Base-by-base conservation (phyloP, 176 grass and related monocot species). In the Pontederia crassipes region DNA sequence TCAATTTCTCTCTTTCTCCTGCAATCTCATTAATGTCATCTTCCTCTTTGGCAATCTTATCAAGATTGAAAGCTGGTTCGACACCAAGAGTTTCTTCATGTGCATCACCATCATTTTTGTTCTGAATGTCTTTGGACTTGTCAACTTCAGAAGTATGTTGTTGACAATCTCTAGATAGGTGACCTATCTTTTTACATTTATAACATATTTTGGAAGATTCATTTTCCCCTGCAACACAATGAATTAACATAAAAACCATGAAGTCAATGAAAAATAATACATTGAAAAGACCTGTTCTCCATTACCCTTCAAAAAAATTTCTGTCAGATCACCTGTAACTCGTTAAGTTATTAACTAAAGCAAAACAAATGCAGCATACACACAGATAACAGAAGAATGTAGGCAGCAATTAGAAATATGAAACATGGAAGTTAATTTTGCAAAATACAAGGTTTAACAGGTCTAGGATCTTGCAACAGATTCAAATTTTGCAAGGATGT, bases 141-240 rank as follows among this genome's bases (percentile, higher is more conserved):
- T 86, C 74, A 20, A 55, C 15, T 73, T 77, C 81, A 35, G 56
- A 73, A 60, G 62, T 71, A 78, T 59, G 66, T 81, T 98, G 87
- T 62, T 66, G 82, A 81, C 93, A 98, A 82, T 98, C 93, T 17
- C 81, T 82, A 55, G 87, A 84, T 71, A 98, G 93, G 73, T 98
- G 93, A 35, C 93, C 93, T 9, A 46, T 26, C 49, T 98, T 98
- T 74, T 98, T 98, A 74, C 87, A 98, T 81, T 85, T 98, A 71
- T 88, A 98, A 77, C 93, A 89, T 72, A 88, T 78, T 81, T 98
- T 92, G 52, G 58, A 73, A 14, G 74, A 78, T 26, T 79, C 81
- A 28, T 85, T 78, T 82, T 84, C 80, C 64, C 75, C 92, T 96
- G 81, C 9, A 66, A 49, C 15, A 10, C 46, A 51, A 50, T 48